Base-by-base conservation (phyloP, 768 basidiomycete genomes). In the Tremella mesenterica region DNA sequence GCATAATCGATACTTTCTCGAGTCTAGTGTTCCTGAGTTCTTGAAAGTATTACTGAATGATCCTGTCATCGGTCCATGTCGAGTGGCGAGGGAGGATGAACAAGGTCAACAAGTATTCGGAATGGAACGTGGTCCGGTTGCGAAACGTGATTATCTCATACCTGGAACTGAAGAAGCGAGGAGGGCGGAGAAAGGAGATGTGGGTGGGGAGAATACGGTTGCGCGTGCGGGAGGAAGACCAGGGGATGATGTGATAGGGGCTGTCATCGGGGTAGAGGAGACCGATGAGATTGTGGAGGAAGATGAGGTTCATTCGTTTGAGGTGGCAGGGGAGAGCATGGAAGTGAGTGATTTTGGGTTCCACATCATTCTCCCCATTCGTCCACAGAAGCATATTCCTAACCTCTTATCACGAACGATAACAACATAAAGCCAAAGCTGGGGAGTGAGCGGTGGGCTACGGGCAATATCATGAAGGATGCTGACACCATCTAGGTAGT, bases 1-100 rank as follows among this genome's bases (percentile, higher is more conserved):
- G 72, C 86, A 96, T 72, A 97, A 97, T 79, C 88, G 85, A 64
- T 97, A 97, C 74, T 96, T 81, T 64, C 88, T 99, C 64, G 95
- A 99, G 73, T 93, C 90, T 26, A 86, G 83, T 60, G 88, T 95
- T 65, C 91, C 92, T 1, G 92, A 96, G 51, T 90, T 89, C 10
- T 78, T 97, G 25, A 86, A 95, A 64, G 76, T 83, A 18, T 76
- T 97, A 29, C 78, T 99, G 38, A 86, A 89, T 67, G 95, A 99
- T 75, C 78, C 78, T 53, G 75, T 85, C 18, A 95, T 73, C 38
- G 57, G 61, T 21, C 49, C 52, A 18, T 73, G 71, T 57, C 52
- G 67, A 51, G 59, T 68, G 2, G 53, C 61, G 2, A 81, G 86
- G 28, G 85, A 86, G 57, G 58, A 59, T 43, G 67, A 58, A 23